Evolutionary conservation across 23 red algal genomes (phyloP).

Genomic region (Agarophyton chilense): DNA sequence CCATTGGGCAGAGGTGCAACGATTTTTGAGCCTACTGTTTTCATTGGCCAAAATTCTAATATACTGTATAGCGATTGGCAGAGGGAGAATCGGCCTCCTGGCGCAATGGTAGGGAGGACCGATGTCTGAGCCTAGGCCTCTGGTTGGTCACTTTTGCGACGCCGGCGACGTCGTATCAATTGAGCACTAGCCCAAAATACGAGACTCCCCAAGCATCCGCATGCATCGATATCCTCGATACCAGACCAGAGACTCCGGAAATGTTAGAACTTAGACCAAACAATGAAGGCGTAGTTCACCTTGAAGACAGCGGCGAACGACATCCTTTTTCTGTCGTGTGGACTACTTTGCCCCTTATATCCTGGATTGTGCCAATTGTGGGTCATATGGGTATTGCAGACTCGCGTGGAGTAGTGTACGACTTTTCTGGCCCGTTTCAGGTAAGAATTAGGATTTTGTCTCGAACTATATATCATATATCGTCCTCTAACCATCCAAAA

Average conservation of each 20-base stretch:
- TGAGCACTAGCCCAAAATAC: too few species aligned
- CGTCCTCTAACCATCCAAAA: neutral
- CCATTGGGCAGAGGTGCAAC: too few species aligned
- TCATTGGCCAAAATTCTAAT: too few species aligned
- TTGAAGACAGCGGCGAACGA: slow-evolving; percentile 38
- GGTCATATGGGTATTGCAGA: slow-evolving; percentile 66
- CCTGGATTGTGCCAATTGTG: slow-evolving; percentile 49
- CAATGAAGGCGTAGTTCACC: slow-evolving; percentile 39
- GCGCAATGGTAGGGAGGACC: too few species aligned
- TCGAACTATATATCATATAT: neutral
- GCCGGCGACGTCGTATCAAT: too few species aligned
- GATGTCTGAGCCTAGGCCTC: too few species aligned
- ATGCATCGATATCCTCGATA: too few species aligned
- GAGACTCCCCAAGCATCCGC: too few species aligned
- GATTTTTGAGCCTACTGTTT: too few species aligned
- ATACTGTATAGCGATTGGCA: too few species aligned
- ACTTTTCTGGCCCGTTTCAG: slow-evolving; percentile 74
- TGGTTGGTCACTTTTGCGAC: too few species aligned
- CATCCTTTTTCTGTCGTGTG: slow-evolving; percentile 53
- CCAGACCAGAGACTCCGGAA: neutral
- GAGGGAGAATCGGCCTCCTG: too few species aligned
- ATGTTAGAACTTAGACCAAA: neutral
- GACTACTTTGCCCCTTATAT: slow-evolving; percentile 58
- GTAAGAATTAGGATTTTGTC: neutral
- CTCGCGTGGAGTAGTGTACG: slow-evolving; percentile 34